Conservation (phyloP, 2,329 filamentous ascomycete species). For the Phaeosphaeria sp. region DNA sequence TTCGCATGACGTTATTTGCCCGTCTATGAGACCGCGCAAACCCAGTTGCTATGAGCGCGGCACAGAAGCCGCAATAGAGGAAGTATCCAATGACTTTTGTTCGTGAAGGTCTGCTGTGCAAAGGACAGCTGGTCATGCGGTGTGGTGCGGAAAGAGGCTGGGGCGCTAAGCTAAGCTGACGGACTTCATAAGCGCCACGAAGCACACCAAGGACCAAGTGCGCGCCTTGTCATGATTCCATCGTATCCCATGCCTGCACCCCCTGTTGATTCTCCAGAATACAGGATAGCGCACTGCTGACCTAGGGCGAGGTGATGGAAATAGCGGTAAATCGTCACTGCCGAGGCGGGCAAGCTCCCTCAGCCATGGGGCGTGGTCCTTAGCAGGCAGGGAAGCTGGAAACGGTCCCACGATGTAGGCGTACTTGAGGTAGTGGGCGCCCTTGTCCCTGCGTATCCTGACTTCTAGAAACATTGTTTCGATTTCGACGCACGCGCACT, state of each 20-base stretch:
- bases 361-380: slow-evolving; percentile 1
- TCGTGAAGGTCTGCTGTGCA: not conserved
- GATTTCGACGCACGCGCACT: slow-evolving; percentile 7
- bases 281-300: slow-evolving; percentile 14
- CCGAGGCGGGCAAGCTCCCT: slow-evolving; percentile 8
- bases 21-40: not conserved
- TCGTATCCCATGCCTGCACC: slow-evolving; percentile 11
- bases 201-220: slow-evolving; percentile 6
- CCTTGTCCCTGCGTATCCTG: slow-evolving; percentile 15
- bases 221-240: slow-evolving; percentile 6
- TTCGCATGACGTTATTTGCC: not conserved
- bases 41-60: not conserved
- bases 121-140: not conserved
- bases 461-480: slow-evolving; percentile 7
- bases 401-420: slow-evolving; percentile 1
- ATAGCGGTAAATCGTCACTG: slow-evolving; percentile 15
- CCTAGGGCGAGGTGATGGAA: slow-evolving; percentile 4
- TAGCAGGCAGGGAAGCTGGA: slow-evolving; percentile 9
- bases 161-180: slow-evolving; percentile 9
- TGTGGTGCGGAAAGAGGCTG: slow-evolving; percentile 8
- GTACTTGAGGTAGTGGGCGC: slow-evolving; percentile 18
- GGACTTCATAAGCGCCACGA: slow-evolving; percentile 6
- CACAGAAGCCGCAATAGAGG: not conserved
- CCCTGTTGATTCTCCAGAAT: slow-evolving; percentile 10
- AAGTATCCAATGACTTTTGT: not conserved